Evolutionary conservation across 2,329 filamentous ascomycete genomes (phyloP).

Genomic region (Aspergillus piperis): DNA sequence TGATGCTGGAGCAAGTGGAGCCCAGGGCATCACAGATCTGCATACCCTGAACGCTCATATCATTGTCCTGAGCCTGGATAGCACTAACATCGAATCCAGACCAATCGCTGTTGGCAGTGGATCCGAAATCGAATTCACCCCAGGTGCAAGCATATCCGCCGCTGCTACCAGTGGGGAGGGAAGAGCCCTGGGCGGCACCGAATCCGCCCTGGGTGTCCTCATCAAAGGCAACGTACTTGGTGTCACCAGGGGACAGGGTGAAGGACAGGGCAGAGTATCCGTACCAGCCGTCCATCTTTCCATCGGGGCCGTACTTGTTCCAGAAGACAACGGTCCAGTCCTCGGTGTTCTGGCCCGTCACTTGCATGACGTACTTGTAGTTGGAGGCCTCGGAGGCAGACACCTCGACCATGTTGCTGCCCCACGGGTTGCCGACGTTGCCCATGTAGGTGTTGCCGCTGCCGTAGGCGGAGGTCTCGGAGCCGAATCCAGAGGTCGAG

Average conservation of each 20-base stretch:
- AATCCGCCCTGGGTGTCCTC: constrained; percentile 39
- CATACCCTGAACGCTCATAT: constrained; percentile 37
- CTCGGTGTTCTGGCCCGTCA: constrained; percentile 35
- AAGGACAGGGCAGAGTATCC: constrained; percentile 35
- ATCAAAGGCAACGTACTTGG: constrained; percentile 41
- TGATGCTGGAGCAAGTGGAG: constrained; percentile 35
- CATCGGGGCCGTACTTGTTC: constrained; percentile 41
- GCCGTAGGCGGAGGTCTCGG: constrained; percentile 25
- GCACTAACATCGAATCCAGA: constrained; percentile 46
- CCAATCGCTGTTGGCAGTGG: constrained; percentile 35
- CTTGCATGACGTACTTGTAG: constrained; percentile 42
- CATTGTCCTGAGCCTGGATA: constrained; percentile 36
- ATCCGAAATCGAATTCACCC: constrained; percentile 43
- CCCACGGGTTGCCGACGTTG: constrained; percentile 43
- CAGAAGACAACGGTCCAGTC: constrained; percentile 42
- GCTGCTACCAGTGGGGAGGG: constrained; percentile 30
- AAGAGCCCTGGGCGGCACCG: constrained; percentile 28
- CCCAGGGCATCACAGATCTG: constrained; percentile 33
- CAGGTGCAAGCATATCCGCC: constrained; percentile 42
- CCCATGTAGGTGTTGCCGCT: constrained; percentile 35
- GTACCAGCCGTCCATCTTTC: constrained; percentile 39
- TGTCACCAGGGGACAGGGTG: constrained; percentile 35
- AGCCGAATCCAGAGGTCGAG: constrained; percentile 38
- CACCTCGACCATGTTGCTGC: constrained; percentile 44
- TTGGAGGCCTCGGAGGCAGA: constrained; percentile 28